Evolutionary conservation across 1,139 yeast species (phyloP).

Genomic region (Suhomyces wounanorum): DNA sequence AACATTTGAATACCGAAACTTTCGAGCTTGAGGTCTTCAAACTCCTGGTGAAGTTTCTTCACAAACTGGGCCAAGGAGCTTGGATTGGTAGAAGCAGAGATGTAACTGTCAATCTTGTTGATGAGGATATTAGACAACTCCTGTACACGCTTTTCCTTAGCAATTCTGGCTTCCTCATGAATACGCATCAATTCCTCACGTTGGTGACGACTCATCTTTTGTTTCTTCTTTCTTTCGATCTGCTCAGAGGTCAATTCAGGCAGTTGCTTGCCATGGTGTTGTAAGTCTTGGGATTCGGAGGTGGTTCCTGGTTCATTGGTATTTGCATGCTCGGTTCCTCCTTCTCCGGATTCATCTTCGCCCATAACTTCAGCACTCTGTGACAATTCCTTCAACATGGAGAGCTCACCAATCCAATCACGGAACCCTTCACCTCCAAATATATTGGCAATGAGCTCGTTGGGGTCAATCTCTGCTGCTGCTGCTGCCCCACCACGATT

Average conservation of each 20-base stretch:
- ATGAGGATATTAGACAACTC: slow-evolving; percentile 53
- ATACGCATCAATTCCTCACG: slow-evolving; percentile 55
- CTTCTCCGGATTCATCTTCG: slow-evolving; percentile 25
- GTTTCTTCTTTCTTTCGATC: slow-evolving; percentile 30
- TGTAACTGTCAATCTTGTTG: slow-evolving; percentile 43
- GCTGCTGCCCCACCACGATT: slow-evolving; percentile 24
- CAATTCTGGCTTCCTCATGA: slow-evolving; percentile 58
- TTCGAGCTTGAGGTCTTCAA: slow-evolving; percentile 57
- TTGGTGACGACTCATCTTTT: slow-evolving; percentile 51
- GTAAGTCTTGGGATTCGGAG: slow-evolving; percentile 1
- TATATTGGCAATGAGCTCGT: slow-evolving; percentile 70
- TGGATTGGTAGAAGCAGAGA: slow-evolving; percentile 26
- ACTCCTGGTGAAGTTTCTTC: slow-evolving; percentile 51
- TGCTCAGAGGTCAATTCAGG: slow-evolving; percentile 15
- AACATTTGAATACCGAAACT: slow-evolving; percentile 51
- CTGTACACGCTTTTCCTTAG: slow-evolving; percentile 54
- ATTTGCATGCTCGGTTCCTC: slow-evolving; percentile 11
- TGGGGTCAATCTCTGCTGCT: slow-evolving; percentile 46
- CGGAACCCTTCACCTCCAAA: slow-evolving; percentile 88
- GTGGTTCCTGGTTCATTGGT: not conserved
- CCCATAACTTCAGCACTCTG: slow-evolving; percentile 56
- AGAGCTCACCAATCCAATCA: slow-evolving; percentile 77
- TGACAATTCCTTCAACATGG: slow-evolving; percentile 59
- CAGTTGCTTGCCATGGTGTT: slow-evolving; percentile 2
- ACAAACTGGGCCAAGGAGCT: slow-evolving; percentile 41